Percentiles rank a stretch among this genome's conserved stretches.
Conservation (phyloP, 2,329 filamentous ascomycete species). For the Drechslerella coelobrocha region DNA sequence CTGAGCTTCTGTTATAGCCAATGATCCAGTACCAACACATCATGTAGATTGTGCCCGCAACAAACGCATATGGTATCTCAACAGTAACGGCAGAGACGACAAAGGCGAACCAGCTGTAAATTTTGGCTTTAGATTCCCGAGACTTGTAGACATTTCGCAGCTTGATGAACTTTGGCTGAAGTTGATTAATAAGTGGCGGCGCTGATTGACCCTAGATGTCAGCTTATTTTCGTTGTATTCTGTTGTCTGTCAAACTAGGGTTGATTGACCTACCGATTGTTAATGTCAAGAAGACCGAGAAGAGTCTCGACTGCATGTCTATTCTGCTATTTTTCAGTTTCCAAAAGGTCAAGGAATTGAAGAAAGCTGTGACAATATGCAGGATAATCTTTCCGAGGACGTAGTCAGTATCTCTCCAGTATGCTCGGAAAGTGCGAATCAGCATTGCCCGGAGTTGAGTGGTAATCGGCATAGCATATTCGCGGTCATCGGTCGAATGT, state of each 20-base stretch:
- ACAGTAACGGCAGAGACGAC: slow-evolving; percentile 70
- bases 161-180: slow-evolving; percentile 74
- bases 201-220: slow-evolving; percentile 51
- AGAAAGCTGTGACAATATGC: slow-evolving; percentile 69
- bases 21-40: slow-evolving; percentile 65
- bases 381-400: slow-evolving; percentile 68
- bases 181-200: slow-evolving; percentile 76
- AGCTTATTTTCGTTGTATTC: not conserved
- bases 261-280: slow-evolving; percentile 68
- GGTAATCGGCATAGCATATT: slow-evolving; percentile 69
- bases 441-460: slow-evolving; percentile 66
- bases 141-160: slow-evolving; percentile 72
- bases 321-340: slow-evolving; percentile 66
- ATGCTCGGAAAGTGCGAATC: slow-evolving; percentile 67
- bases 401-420: slow-evolving; percentile 72
- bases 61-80: slow-evolving; percentile 73
- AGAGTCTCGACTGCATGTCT: slow-evolving; percentile 74
- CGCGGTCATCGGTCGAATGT: slow-evolving; percentile 63
- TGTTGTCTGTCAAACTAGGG: not conserved
- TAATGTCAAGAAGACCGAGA: slow-evolving; percentile 78
- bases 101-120: slow-evolving; percentile 78
- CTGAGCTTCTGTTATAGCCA: slow-evolving; percentile 56
- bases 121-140: slow-evolving; percentile 77
- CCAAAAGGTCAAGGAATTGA: slow-evolving; percentile 76
- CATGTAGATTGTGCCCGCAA: slow-evolving; percentile 71